Evolutionary conservation across 148 eudicot species (phyloP).

Genomic region (Persicaria tinctoria): DNA sequence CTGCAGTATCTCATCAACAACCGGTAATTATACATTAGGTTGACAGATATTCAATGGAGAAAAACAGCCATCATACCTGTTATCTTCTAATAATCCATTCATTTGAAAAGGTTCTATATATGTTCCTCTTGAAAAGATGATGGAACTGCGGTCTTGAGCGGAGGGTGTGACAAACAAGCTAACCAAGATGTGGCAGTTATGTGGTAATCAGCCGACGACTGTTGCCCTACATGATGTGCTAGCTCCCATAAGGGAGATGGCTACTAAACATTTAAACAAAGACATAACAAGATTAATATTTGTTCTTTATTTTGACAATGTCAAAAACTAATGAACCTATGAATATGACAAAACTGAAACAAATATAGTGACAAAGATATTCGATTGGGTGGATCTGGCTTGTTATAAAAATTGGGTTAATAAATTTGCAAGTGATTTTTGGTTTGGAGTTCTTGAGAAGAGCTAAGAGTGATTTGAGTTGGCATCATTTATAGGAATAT

Average conservation of each 20-base stretch:
- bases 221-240: constrained; percentile 89
- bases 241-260: constrained; percentile 75
- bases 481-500: too few species aligned
- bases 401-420: too few species aligned
- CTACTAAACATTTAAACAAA: constrained; percentile 10
- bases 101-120: constrained; percentile 40
- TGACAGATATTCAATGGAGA: neutral
- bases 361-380: too few species aligned
- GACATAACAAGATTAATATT: too few species aligned
- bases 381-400: too few species aligned
- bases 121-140: constrained; percentile 98
- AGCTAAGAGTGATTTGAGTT: too few species aligned
- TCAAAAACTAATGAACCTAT: too few species aligned
- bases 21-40: constrained; percentile 41
- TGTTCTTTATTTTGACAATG: too few species aligned
- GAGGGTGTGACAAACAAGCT: constrained; percentile 97
- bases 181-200: constrained; percentile 91
- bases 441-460: too few species aligned
- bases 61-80: too few species aligned
- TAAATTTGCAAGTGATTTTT: too few species aligned
- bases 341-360: too few species aligned
- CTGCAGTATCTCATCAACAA: constrained; percentile 73
- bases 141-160: constrained; percentile 88
- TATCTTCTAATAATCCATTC: neutral
- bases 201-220: constrained; percentile 68